These are phyloP conservation scores for Dichomitus squalens DNA, from an alignment of 1,284 basidiomycete genomes.

Conservation along the genomic window DNA sequence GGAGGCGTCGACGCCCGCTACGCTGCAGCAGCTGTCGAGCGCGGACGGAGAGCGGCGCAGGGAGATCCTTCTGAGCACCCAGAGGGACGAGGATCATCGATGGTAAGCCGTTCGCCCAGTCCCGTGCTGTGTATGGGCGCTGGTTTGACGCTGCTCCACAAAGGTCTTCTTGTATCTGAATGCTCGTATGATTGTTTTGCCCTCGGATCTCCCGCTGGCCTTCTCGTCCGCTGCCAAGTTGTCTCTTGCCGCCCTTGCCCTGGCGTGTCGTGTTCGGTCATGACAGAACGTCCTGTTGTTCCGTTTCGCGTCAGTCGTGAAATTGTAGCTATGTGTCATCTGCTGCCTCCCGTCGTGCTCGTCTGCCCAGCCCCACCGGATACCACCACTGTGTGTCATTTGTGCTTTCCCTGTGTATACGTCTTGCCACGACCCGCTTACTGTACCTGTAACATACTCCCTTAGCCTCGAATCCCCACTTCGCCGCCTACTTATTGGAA, in stretches of 20 bases:
- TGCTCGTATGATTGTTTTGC: not conserved
- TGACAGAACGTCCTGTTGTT: not conserved
- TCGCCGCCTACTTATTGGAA: not conserved
- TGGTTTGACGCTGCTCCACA: not conserved
- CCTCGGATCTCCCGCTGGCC: not conserved
- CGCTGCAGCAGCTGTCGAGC: conserved; percentile 14
- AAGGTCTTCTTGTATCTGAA: not conserved
- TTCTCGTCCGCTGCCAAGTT: not conserved
- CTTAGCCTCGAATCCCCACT: not conserved
- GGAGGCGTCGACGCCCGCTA: conserved; percentile 1
- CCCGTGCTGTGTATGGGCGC: not conserved
- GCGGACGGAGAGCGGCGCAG: conserved; percentile 20
- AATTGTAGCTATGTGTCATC: not conserved
- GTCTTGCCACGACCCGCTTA: not conserved
- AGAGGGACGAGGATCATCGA: conserved; percentile 7
- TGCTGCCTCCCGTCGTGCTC: not conserved
- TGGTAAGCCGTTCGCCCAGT: conserved; percentile 7
- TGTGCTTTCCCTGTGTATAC: not conserved
- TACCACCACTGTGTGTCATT: not conserved
- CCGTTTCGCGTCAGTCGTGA: not conserved
- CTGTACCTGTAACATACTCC: not conserved
- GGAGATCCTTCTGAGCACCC: conserved; percentile 16
- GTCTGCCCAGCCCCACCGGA: not conserved
- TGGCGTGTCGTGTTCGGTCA: not conserved
- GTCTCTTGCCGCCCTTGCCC: too few relatives aligned